A percentile compares a stretch with the other conserved stretches of the same genome.
These are phyloP conservation scores for Triticum turgidum DNA, from an alignment of 176 grass and related monocot species.

Conservation along the genomic window DNA sequence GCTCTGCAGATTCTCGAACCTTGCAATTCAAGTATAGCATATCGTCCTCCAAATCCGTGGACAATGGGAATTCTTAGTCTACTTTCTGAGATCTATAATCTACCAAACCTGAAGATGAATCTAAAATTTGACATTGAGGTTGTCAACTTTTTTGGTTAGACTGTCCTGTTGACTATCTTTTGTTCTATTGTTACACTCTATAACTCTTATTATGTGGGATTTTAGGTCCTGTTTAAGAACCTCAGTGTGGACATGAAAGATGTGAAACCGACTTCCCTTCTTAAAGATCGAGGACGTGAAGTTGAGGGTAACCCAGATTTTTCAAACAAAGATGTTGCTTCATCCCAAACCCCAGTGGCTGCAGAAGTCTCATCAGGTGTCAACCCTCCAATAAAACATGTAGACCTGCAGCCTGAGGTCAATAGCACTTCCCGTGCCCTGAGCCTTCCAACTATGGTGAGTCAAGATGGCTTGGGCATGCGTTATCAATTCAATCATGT, in stretches of 20 bases:
- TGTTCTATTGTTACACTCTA: background rate
- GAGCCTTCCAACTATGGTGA: slow-evolving; percentile 52
- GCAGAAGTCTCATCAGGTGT: slow-evolving; percentile 51
- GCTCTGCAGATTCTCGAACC: slow-evolving; percentile 76
- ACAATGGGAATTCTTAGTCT: slow-evolving; percentile 90
- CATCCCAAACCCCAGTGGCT: slow-evolving; percentile 51
- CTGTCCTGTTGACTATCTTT: background rate
- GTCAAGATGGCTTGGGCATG: slow-evolving; percentile 47
- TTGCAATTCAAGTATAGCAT: slow-evolving; percentile 82
- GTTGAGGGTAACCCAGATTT: slow-evolving; percentile 91
- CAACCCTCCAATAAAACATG: slow-evolving; percentile 44
- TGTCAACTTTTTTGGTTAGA: slow-evolving; percentile 10
- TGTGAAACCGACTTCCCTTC: slow-evolving; percentile 71
- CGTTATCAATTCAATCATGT: background rate
- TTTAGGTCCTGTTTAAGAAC: slow-evolving; percentile 87
- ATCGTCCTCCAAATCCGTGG: slow-evolving; percentile 88
- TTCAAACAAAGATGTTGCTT: slow-evolving; percentile 75
- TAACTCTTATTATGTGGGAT: slow-evolving; percentile 26
- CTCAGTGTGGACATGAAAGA: slow-evolving; percentile 83
- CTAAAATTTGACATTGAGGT: slow-evolving; percentile 96
- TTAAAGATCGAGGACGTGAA: slow-evolving; percentile 70
- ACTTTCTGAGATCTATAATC: slow-evolving; percentile 83
- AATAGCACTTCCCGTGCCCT: slow-evolving; percentile 52
- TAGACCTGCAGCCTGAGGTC: slow-evolving; percentile 63
- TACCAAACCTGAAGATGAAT: slow-evolving; percentile 95